Percentiles rank a stretch among this genome's conserved stretches.
phyloP scores from a whole-genome alignment of 805 yeast species.

The Metschnikowia henanensis region DNA sequence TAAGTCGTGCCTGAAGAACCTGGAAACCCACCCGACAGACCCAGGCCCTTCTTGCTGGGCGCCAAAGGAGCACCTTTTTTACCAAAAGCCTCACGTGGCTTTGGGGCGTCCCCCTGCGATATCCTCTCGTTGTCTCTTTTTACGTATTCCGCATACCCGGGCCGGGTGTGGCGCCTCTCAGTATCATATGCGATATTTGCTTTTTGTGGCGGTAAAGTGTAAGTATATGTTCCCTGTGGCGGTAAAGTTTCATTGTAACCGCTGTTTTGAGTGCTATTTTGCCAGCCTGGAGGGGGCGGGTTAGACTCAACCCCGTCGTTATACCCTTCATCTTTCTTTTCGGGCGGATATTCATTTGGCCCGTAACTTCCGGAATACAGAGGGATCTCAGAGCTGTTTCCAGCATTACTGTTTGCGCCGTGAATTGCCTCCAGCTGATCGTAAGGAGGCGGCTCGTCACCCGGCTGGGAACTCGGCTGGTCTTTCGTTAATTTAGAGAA shows the following conservation, averaged over 20 bases:
- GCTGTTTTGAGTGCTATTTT: neutral
- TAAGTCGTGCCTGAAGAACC: constrained; percentile 38
- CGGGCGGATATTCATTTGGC: constrained; percentile 19
- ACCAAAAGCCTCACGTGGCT: constrained; percentile 25
- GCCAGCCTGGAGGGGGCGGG: neutral
- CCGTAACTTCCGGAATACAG: constrained; percentile 11
- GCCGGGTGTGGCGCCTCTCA: constrained; percentile 36
- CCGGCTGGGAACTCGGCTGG: constrained; percentile 2
- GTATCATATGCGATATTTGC: constrained; percentile 39
- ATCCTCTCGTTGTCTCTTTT: constrained; percentile 32
- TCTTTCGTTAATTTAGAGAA: constrained; percentile 1
- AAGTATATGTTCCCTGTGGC: constrained; percentile 7
- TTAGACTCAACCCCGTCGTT: neutral
- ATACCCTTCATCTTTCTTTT: constrained; percentile 8
- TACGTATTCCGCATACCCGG: constrained; percentile 36
- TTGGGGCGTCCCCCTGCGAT: constrained; percentile 33
- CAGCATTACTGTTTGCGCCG: neutral
- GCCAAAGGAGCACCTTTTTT: constrained; percentile 36
- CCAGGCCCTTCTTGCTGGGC: constrained; percentile 28
- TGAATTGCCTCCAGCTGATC: constrained; percentile 17
- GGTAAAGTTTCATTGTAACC: neutral
- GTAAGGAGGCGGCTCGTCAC: constrained; percentile 18
- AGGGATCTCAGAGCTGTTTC: constrained; percentile 1
- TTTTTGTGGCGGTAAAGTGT: constrained; percentile 30
- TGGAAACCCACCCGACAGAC: constrained; percentile 32